Evolutionary conservation across 2,329 filamentous ascomycete genomes (phyloP).

Genomic region (Chlorencoelia australis): DNA sequence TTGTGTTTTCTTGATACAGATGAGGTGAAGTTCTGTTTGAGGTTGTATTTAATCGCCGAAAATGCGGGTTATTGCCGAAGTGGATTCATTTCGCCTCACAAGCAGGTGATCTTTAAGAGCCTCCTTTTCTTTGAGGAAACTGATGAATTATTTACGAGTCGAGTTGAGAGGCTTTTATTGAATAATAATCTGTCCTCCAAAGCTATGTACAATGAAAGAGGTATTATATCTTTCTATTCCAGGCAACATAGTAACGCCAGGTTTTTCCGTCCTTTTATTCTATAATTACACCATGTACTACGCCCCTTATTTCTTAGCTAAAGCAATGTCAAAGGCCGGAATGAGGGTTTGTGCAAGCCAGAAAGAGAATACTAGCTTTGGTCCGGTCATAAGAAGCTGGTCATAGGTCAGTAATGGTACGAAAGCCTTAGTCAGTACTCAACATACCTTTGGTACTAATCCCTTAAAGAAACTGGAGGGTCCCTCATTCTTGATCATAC

Average conservation of each 20-base stretch:
- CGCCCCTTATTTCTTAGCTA: constrained; percentile 22
- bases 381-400: constrained; percentile 91
- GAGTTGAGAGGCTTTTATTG: constrained; percentile 13
- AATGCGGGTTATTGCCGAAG: constrained; percentile 2
- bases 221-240: constrained; percentile 10
- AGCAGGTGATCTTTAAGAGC: no score
- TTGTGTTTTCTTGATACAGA: background rate
- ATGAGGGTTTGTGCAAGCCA: constrained; percentile 98
- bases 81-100: no score
- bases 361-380: constrained; percentile 98
- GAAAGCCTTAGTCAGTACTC: background rate
- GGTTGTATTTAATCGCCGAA: constrained; percentile 1
- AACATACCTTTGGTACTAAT: constrained; percentile 70
- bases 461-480: constrained; percentile 92
- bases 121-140: no score
- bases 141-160: no score
- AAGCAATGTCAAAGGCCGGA: constrained; percentile 66
- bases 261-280: constrained; percentile 7
- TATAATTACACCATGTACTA: constrained; percentile 3
- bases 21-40: constrained; percentile 1
- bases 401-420: constrained; percentile 8
- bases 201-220: constrained; percentile 13
- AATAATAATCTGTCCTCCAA: constrained; percentile 1
- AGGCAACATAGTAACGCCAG: constrained; percentile 7
- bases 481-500: constrained; percentile 90